These are phyloP conservation scores for Colletotrichum cordylinicola DNA, from an alignment of 2,329 filamentous ascomycete species.

Conservation along the genomic window DNA sequence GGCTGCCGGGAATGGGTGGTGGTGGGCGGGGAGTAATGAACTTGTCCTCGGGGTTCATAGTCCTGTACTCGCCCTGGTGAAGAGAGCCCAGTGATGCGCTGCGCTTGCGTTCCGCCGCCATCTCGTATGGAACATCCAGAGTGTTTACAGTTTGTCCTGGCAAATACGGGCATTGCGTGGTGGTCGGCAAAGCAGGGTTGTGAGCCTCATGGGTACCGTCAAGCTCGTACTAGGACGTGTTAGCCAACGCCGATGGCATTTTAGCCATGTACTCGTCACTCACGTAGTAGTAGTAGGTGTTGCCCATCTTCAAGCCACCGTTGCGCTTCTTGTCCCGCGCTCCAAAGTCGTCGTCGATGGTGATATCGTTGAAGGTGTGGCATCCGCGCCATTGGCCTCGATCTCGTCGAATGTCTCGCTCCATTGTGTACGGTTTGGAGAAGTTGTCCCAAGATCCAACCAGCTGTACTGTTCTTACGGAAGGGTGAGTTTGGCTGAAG, in stretches of 20 bases:
- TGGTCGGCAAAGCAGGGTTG: slow-evolving; percentile 75
- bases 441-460: slow-evolving; percentile 98
- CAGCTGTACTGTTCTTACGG: slow-evolving; percentile 75
- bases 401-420: slow-evolving; percentile 78
- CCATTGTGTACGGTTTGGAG: slow-evolving; percentile 77
- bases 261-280: slow-evolving; percentile 38
- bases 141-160: slow-evolving; percentile 90
- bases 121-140: slow-evolving; percentile 79
- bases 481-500: slow-evolving; percentile 62
- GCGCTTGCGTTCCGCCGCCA: slow-evolving; percentile 59
- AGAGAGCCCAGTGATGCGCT: slow-evolving; percentile 71
- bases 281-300: slow-evolving; percentile 96
- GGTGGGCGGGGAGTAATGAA: slow-evolving; percentile 69
- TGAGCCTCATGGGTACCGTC: slow-evolving; percentile 79
- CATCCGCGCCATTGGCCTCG: slow-evolving; percentile 85
- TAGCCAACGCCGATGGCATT: neutral
- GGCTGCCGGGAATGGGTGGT: slow-evolving; percentile 45
- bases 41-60: slow-evolving; percentile 80
- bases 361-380: slow-evolving; percentile 84
- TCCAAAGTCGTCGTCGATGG: slow-evolving; percentile 74
- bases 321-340: slow-evolving; percentile 61
- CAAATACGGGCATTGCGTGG: slow-evolving; percentile 81
- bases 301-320: slow-evolving; percentile 89
- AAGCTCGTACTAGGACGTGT: slow-evolving; percentile 72
- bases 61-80: slow-evolving; percentile 65